Percentiles rank a stretch among this genome's conserved stretches.
Conservation (phyloP, 495 filamentous ascomycete species). For the Oleoguttula mirabilis region DNA sequence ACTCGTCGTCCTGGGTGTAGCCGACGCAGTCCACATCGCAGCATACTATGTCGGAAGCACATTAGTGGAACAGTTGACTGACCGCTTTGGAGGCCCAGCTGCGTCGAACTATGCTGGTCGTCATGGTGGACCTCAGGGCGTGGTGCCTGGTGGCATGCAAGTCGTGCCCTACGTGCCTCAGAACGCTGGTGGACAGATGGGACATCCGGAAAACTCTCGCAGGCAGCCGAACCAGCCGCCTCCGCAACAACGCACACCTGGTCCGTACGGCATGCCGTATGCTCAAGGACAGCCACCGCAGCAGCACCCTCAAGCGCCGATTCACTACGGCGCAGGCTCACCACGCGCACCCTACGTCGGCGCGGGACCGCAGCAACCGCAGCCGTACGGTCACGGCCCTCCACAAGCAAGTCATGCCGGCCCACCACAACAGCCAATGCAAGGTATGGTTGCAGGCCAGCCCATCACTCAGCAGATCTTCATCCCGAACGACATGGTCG, state of each 20-base stretch:
- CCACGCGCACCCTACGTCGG: conserved; percentile 55
- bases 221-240: conserved; percentile 54
- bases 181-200: conserved; percentile 80
- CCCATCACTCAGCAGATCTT: conserved; percentile 96
- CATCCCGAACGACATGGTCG: conserved; percentile 99
- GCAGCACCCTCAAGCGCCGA: conserved; percentile 50
- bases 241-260: conserved; percentile 45
- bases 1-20: conserved; percentile 52
- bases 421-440: conserved; percentile 50
- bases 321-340: conserved; percentile 63
- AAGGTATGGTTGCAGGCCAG: conserved; percentile 65
- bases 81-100: conserved; percentile 88
- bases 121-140: conserved; percentile 82
- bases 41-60: conserved; percentile 97
- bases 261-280: conserved; percentile 42
- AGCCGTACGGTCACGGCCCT: conserved; percentile 48
- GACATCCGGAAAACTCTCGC: conserved; percentile 74
- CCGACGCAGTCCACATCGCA: conserved; percentile 83
- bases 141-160: conserved; percentile 93
- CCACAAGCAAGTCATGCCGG: conserved; percentile 36
- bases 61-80: conserved; percentile 87
- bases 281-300: conserved; percentile 47
- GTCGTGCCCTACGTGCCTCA: conserved; percentile 93
- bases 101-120: conserved; percentile 94
- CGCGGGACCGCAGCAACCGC: conserved; percentile 67